Percentiles rank a stretch among this genome's conserved stretches.
These are phyloP conservation scores for Fusarium compactum DNA, from an alignment of 2,329 filamentous ascomycete species.

Conservation along the genomic window DNA sequence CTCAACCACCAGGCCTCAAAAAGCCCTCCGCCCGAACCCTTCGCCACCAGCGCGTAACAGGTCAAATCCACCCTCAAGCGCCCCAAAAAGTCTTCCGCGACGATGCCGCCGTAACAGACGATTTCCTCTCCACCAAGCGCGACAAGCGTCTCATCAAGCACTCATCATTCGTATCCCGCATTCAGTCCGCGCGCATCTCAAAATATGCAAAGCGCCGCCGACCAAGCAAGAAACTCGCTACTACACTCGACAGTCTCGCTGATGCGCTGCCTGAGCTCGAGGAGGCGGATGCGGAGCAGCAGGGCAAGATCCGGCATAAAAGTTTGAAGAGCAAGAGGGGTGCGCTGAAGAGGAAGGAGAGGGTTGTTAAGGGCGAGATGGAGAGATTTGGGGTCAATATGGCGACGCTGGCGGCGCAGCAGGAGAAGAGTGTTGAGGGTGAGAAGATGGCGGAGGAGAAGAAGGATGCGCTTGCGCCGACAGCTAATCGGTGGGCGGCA, in stretches of 20 bases:
- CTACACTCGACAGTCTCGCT: slow-evolving; percentile 79
- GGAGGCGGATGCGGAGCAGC: slow-evolving; percentile 59
- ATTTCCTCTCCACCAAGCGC: slow-evolving; percentile 79
- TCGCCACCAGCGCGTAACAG: slow-evolving; percentile 63
- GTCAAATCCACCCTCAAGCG: slow-evolving; percentile 61
- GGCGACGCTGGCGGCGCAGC: slow-evolving; percentile 72
- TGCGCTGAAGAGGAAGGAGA: slow-evolving; percentile 85
- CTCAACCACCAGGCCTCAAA: slow-evolving; percentile 55
- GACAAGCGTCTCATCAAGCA: slow-evolving; percentile 88
- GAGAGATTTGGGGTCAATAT: slow-evolving; percentile 86
- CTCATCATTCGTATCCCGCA: slow-evolving; percentile 80
- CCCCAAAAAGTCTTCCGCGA: slow-evolving; percentile 65
- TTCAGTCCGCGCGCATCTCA: slow-evolving; percentile 66
- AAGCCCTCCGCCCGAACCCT: slow-evolving; percentile 71
- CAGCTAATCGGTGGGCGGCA: slow-evolving; percentile 79
- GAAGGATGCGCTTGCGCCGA: slow-evolving; percentile 51
- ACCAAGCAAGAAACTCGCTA: slow-evolving; percentile 81
- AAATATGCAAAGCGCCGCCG: slow-evolving; percentile 57
- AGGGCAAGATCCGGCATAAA: slow-evolving; percentile 76
- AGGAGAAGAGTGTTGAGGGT: slow-evolving; percentile 19
- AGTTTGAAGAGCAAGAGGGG: slow-evolving; percentile 81
- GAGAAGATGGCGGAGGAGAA: slow-evolving; percentile 34
- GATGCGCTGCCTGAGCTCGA: slow-evolving; percentile 80
- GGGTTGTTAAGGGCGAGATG: slow-evolving; percentile 82
- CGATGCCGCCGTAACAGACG: slow-evolving; percentile 63